phyloP scores from a whole-genome alignment of 768 basidiomycete genomes.

The Tulasnella sp. region DNA sequence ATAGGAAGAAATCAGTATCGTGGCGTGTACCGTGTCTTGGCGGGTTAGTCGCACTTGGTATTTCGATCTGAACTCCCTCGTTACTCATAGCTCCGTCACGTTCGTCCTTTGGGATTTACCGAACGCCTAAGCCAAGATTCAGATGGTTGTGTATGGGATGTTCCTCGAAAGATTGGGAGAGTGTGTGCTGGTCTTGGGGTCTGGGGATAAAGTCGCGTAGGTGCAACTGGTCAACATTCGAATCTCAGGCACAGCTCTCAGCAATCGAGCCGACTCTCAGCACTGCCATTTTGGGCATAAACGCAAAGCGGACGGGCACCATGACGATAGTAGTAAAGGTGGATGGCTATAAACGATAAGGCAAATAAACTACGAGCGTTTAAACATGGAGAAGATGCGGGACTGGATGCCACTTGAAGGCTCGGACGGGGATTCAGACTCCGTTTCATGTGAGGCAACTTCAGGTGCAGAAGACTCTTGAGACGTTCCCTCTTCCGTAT shows the following conservation, averaged over 20 bases:
- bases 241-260: constrained; percentile 10
- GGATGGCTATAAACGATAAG: not conserved
- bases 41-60: constrained; percentile 49
- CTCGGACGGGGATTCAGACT: not conserved
- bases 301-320: not conserved
- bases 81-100: constrained; percentile 15
- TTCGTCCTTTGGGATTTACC: not conserved
- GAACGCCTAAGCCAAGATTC: not conserved
- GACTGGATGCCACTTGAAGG: not conserved
- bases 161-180: not conserved
- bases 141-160: not conserved
- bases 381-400: constrained; percentile 3
- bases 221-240: not conserved
- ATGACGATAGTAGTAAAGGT: not conserved
- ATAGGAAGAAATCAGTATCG: not conserved
- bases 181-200: not conserved
- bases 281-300: not conserved
- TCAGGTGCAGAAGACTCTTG: not conserved
- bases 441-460: not conserved
- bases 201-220: not conserved
- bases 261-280: not conserved
- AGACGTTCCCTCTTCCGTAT: not conserved
- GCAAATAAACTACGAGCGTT: not conserved
- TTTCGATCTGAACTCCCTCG: constrained; percentile 55
- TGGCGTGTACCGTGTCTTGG: not conserved